Evolutionary conservation across 2,329 filamentous ascomycete species (phyloP), one percentile per base, ranked within the genome.

Genomic region (Rhynchosporium secalis): DNA sequence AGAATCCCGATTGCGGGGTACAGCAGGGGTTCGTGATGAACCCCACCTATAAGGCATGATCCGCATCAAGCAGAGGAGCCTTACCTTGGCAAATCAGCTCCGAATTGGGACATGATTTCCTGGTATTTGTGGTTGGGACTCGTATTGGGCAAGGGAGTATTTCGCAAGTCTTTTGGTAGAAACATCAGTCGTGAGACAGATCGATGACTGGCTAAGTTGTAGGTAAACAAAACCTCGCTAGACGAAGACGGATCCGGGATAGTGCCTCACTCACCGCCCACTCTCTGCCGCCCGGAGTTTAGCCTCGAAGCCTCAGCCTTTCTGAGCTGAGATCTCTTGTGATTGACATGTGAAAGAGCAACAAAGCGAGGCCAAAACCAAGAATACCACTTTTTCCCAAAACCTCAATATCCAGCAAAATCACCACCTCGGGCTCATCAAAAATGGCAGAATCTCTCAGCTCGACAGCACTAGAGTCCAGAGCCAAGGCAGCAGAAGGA

Each of bases 361-460:
- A 54, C 33, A 45, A 45, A 10, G 33, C 13, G 7, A 38, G 9
- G 29, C n/a, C 15, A 15, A 56, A 26, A 55, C 12, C 15, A 20
- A 13, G 29, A 41, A 13, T 12, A 40, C 40, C 33, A 20, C 26
- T 7, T 13, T 26, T 1, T 31, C 26, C 15, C 29, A 9, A 10
- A 12, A 4, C 38, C 33, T 41, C 20, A 6, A 33, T 40, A 15
- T 10, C 5, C n/a, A 33, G 5, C 56, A 33, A 48, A 10, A 33
- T 12, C 56, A 46, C 8, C 46, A 58, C 12, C 26, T 13, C 8
- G 45, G 45, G 12, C 20, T 20, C 20, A 20, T 20, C 20, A 45
- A 59, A 26, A 1, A 68, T 68, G 66, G 46, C 66, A 49, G 62
- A 63, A 33, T 31, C 12, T 20, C 36, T 33, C 15, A 48, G 12